Conservation (phyloP, 768 basidiomycete species). For the Suillus clintonianus region DNA sequence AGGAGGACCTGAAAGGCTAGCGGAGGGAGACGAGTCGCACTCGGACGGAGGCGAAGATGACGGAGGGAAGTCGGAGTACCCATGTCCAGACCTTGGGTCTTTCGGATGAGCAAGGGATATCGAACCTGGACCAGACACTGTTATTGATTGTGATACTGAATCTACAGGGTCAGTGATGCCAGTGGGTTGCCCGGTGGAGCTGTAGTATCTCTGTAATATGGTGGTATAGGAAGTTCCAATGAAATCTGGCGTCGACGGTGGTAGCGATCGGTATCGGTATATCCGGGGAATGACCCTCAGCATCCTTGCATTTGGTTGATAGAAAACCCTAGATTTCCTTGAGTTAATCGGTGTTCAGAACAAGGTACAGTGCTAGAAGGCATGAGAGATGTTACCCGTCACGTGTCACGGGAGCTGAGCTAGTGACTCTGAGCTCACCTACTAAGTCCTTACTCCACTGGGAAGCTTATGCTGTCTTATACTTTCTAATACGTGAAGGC, state of each 20-base stretch:
- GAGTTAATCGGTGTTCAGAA: not conserved
- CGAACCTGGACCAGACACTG: constrained; percentile 6
- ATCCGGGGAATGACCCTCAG: not conserved
- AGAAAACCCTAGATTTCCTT: not conserved
- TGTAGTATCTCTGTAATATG: not conserved
- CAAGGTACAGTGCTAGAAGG: too few relatives aligned
- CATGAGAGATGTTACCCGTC: too few relatives aligned
- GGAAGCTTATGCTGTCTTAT: too few relatives aligned
- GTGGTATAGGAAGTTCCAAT: not conserved
- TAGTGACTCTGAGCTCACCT: too few relatives aligned
- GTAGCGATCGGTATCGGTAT: not conserved
- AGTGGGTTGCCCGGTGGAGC: not conserved
- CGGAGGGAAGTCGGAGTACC: constrained; percentile 7
- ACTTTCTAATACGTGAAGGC: too few relatives aligned
- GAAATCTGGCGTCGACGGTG: not conserved
- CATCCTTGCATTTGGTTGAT: not conserved
- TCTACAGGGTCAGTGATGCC: constrained; percentile 9
- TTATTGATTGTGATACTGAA: not conserved
- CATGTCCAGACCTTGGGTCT: constrained; percentile 14
- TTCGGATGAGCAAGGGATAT: constrained; percentile 17
- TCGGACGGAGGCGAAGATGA: constrained; percentile 1
- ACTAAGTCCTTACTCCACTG: too few relatives aligned
- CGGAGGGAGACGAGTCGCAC: constrained; percentile 12
- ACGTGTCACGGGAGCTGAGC: too few relatives aligned
- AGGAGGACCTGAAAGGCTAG: constrained; percentile 12